Base-by-base conservation (phyloP, 2,329 filamentous ascomycete genomes). In the Cercospora sp. region DNA sequence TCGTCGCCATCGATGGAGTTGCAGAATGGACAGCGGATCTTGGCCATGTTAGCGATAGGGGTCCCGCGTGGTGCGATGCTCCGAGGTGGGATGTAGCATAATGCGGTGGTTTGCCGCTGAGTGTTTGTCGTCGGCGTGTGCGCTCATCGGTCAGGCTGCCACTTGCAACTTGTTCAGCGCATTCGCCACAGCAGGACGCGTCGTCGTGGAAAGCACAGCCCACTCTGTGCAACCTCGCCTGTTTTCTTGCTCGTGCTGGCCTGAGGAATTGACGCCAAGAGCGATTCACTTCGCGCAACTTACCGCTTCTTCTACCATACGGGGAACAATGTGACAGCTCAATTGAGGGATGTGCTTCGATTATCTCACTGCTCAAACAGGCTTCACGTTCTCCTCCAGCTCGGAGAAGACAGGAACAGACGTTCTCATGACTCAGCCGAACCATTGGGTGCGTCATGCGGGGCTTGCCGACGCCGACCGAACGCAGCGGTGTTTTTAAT, bases 11-110 rank as follows among this genome's bases (percentile, higher is more conserved):
- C 72, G 20, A 67, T 63, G 18, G 73, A 74, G 30, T 71, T 71
- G 65, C 78, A 79, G 65, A 77, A 76, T 5, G 75, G 75, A 60
- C 75, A 77, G 23, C 63, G 42, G 55, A 65, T 40, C 8, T 72
- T 65, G 70, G 68, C 73, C 74, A 76, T 76, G 66, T 58, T 30
- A 58, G 53, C 53, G 26, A 31, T 58, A 61, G 31, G 60, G 23
- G 33, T 20, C 28, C 51, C 36, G 57, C 31, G 51, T 28, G 51
- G 53, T 62, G 18, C 53, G 59, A 45, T 63, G 58, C 31, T 62
- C 13, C 23, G 30, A 30, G 48, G 63, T 48, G 45, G 36, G 28
- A 51, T 57, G 30, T 7, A 18, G 60, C 67, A 69, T 69, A 12
- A 18, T 67, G 64, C n/a, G 58, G 60, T 12, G 51, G 60, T 48